Percentiles rank a stretch among this genome's conserved stretches.
Evolutionary conservation across 129 eudicot species (phyloP).

Genomic region (Arctium lappa): DNA sequence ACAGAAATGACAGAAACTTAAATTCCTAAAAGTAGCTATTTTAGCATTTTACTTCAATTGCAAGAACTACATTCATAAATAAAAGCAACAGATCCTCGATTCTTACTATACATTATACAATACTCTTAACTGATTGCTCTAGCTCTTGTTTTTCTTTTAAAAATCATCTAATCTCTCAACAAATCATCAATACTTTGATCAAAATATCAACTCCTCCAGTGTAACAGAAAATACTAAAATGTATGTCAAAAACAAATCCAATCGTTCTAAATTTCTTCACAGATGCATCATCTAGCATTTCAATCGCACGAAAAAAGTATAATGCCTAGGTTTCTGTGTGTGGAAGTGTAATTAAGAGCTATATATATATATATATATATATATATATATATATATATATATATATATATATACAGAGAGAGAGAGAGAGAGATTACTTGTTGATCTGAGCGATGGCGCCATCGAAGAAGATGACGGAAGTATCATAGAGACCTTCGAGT

Average conservation of each 20-base stretch:
- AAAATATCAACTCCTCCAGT: neutral
- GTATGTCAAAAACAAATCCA: neutral
- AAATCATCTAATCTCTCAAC: neutral
- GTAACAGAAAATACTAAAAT: neutral
- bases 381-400: too few relatives aligned
- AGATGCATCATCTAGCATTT: neutral
- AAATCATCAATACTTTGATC: neutral
- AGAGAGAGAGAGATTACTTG: slow-evolving; percentile 48
- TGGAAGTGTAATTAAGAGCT: neutral
- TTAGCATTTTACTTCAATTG: neutral
- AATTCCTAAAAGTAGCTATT: neutral
- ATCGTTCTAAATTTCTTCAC: neutral
- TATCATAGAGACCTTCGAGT: slow-evolving; percentile 87
- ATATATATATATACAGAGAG: neutral
- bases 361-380: neutral
- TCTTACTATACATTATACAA: neutral
- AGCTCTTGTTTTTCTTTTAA: neutral
- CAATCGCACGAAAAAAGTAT: neutral
- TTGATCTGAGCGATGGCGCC: slow-evolving; percentile 99
- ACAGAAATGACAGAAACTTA: neutral
- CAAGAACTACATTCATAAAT: neutral
- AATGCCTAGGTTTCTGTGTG: slow-evolving; percentile 4
- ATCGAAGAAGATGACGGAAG: slow-evolving; percentile 96
- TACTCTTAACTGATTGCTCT: neutral
- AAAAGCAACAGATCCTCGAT: slow-evolving; percentile 15